These are phyloP conservation scores for Solanum aculeatissimum DNA, from an alignment of 305 asterid species.

Conservation along the genomic window DNA sequence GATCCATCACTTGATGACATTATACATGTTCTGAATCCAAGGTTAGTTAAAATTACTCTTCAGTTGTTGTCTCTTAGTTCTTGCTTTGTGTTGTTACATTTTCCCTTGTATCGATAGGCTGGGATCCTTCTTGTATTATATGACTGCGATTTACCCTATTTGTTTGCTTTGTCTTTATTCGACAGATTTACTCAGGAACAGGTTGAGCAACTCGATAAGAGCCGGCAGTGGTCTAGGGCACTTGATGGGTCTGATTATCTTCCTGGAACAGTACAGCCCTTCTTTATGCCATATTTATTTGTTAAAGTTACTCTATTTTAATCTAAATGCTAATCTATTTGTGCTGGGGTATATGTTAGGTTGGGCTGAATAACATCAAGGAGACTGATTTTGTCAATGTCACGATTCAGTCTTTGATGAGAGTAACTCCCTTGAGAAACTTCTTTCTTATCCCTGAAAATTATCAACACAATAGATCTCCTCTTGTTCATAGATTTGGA, in stretches of 20 bases:
- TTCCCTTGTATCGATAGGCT: background rate
- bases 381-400: constrained; percentile 94
- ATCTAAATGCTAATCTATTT: background rate
- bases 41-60: constrained; percentile 20
- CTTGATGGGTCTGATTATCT: constrained; percentile 99
- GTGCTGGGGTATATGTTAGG: constrained; percentile 28
- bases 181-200: constrained; percentile 71
- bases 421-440: constrained; percentile 94
- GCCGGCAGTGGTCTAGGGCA: constrained; percentile 94
- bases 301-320: background rate
- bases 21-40: constrained; percentile 86
- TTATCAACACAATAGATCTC: constrained; percentile 66
- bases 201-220: constrained; percentile 65
- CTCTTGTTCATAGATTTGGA: constrained; percentile 90
- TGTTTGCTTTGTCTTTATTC: background rate
- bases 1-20: constrained; percentile 93
- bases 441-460: constrained; percentile 92
- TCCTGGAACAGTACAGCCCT: constrained; percentile 73
- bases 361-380: constrained; percentile 90
- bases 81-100: background rate
- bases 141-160: background rate
- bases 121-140: background rate
- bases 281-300: background rate
- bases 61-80: background rate
- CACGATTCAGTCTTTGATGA: constrained; percentile 93